Percentiles rank a stretch among this genome's conserved stretches.
Evolutionary conservation across 371 early-diverging fungal species (phyloP).

Genomic region (Mortierella sp.): DNA sequence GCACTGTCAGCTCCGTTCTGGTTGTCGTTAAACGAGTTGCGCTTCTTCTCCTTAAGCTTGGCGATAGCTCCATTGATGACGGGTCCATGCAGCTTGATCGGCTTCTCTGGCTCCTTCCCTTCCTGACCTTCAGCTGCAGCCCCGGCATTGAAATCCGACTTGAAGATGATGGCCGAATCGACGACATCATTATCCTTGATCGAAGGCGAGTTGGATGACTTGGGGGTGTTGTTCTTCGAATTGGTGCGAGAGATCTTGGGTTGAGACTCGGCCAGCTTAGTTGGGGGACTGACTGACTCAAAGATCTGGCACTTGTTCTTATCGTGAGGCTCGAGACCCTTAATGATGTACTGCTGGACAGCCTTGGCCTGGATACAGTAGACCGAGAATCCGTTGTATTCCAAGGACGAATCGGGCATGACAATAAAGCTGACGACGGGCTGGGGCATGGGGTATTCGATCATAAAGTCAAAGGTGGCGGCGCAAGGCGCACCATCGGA

Average conservation of each 20-base stretch:
- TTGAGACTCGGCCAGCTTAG: conserved; percentile 25
- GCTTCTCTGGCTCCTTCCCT: conserved; percentile 39
- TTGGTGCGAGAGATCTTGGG: conserved; percentile 5
- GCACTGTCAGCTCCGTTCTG: conserved; percentile 16
- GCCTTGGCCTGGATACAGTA: conserved; percentile 61
- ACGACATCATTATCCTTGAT: conserved; percentile 30
- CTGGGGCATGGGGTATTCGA: conserved; percentile 61
- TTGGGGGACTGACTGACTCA: conserved; percentile 28
- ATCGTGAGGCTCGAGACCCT: conserved; percentile 58
- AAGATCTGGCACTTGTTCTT: conserved; percentile 52
- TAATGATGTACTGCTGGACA: conserved; percentile 59
- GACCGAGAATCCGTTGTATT: conserved; percentile 58
- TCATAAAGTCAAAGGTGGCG: conserved; percentile 59
- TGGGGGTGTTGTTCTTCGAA: conserved; percentile 21
- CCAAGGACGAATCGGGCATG: conserved; percentile 52
- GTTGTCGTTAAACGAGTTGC: conserved; percentile 26
- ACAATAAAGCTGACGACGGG: conserved; percentile 59
- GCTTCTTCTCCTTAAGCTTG: conserved; percentile 60
- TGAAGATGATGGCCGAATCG: conserved; percentile 17
- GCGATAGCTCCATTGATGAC: conserved; percentile 62
- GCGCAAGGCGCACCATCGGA: conserved; percentile 12
- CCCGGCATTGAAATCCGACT: conserved; percentile 16
- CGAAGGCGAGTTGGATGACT: conserved; percentile 27
- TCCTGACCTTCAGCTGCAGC: conserved; percentile 25
- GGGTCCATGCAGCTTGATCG: conserved; percentile 58